Evolutionary conservation across 1,139 yeast species (phyloP), one percentile per base, ranked within the genome.

Genomic region (Kodamaea derodonti): DNA sequence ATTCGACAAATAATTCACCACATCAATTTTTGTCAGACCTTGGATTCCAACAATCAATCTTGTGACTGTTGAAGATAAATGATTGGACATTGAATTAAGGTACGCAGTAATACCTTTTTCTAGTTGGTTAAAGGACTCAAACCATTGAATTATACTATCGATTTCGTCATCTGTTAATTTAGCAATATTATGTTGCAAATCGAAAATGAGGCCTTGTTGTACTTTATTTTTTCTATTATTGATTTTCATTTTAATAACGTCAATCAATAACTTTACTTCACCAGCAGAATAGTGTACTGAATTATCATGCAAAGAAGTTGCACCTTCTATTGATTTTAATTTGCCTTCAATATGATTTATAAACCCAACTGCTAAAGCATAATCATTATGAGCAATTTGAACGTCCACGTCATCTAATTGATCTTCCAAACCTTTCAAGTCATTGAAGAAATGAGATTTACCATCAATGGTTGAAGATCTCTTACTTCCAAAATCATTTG

Each of bases 401-500:
- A 80, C 75, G 51, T 83, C 92, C 22, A 81, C 69, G 40, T 81
- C 86, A 41, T 80, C 84, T 20, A 83, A 65, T 33, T 70, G 62
- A 36, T 80, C 84, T 44, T 80, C 86, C 27, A 80, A 65, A 31
- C 69, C 65, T 35, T 77, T 73, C 37, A 79, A 63, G 16, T 66
- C 73, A 29, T 52, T 50, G 44, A 69, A 68, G 36, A 61, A 55
- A 39, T 64, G 58, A 31, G 58, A 52, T 41, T 52, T 61, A 22
- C 54, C 55, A 12, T 33, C 39, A 9, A 11, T 4, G 17, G 30
- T 16, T 7, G 34, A 32, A 2, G 34, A 20, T 17, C 41, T 37
- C 31, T 42, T 39, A 11, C 29, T 45, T 31, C 56, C 47, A 47
- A 68, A 58, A 49, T 75, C 83, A 40, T 68, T 60, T 17, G 78